phyloP scores from a whole-genome alignment of 192 early-diverging fungal species.

The Coemansia reversa region DNA sequence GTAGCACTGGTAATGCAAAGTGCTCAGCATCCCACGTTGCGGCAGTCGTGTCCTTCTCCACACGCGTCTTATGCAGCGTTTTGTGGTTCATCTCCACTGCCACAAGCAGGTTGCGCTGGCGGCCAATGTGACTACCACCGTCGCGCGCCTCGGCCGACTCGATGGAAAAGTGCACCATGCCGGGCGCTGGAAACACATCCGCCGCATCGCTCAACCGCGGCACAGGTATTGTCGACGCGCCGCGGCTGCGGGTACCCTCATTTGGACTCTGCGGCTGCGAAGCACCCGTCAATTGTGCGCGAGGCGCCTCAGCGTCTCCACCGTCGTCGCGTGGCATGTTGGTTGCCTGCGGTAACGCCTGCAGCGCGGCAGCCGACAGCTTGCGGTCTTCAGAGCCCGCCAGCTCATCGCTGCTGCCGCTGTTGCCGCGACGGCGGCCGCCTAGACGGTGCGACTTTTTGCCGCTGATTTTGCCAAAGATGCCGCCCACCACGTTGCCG shows the following conservation, averaged over 20 bases:
- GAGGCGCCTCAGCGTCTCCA: not conserved
- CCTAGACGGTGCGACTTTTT: slow-evolving; percentile 38
- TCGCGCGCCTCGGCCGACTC: slow-evolving; percentile 29
- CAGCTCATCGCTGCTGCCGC: slow-evolving; percentile 11
- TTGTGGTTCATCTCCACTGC: slow-evolving; percentile 43
- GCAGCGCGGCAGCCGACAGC: slow-evolving; percentile 28
- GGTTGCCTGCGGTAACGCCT: slow-evolving; percentile 27
- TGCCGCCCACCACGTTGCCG: slow-evolving; percentile 47
- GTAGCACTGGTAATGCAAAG: slow-evolving; percentile 38
- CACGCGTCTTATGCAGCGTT: slow-evolving; percentile 49
- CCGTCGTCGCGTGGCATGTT: slow-evolving; percentile 43
- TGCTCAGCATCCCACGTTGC: slow-evolving; percentile 32
- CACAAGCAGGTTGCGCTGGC: slow-evolving; percentile 44
- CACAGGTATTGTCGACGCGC: slow-evolving; percentile 11
- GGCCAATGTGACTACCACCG: slow-evolving; percentile 5
- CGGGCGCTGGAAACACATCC: slow-evolving; percentile 33
- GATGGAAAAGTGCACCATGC: slow-evolving; percentile 29
- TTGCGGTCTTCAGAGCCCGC: slow-evolving; percentile 6
- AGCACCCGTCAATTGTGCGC: not conserved
- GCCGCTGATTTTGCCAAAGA: slow-evolving; percentile 43
- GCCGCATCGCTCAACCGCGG: slow-evolving; percentile 32
- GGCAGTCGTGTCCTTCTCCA: slow-evolving; percentile 36
- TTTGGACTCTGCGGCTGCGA: slow-evolving; percentile 6
- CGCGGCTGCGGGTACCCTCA: slow-evolving; percentile 4
- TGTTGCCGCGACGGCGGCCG: slow-evolving; percentile 13